phyloP scores from a whole-genome alignment of 495 filamentous ascomycete species.

The Mytilinidion resinicola region DNA sequence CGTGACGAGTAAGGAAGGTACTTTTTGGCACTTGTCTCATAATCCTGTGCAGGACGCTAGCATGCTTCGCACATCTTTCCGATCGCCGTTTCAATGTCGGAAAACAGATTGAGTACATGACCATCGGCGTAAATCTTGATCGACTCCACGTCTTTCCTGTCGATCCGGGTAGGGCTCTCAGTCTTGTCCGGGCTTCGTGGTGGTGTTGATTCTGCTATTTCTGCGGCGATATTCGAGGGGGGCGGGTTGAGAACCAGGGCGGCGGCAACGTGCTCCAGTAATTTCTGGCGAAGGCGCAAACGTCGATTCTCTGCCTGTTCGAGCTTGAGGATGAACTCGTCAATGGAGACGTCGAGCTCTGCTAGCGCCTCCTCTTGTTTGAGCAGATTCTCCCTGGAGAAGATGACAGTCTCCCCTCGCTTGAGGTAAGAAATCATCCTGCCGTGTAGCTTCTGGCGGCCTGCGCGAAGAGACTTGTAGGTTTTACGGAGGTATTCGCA shows the following conservation, averaged over 20 bases:
- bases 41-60: conserved; percentile 5
- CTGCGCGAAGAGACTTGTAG: conserved; percentile 58
- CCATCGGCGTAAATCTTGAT: conserved; percentile 62
- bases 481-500: conserved; percentile 67
- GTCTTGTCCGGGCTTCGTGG: conserved; percentile 38
- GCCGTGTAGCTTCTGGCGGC: conserved; percentile 60
- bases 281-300: conserved; percentile 62
- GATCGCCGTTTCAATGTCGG: conserved; percentile 33
- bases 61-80: conserved; percentile 34
- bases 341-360: conserved; percentile 66
- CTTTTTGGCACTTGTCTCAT: conserved; percentile 6
- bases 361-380: conserved; percentile 69
- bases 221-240: neutral
- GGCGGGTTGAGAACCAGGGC: conserved; percentile 25
- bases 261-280: conserved; percentile 55
- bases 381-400: conserved; percentile 61
- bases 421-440: conserved; percentile 64
- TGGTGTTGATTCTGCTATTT: conserved; percentile 30
- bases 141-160: conserved; percentile 47
- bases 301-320: conserved; percentile 70
- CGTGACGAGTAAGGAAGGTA: conserved; percentile 2
- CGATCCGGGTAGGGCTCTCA: conserved; percentile 37
- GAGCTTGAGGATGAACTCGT: conserved; percentile 67
- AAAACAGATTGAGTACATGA: conserved; percentile 45
- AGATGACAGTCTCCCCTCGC: conserved; percentile 53